Evolutionary conservation across 1,139 yeast genomes (phyloP).

Genomic region (Blastobotrys serpentis): DNA sequence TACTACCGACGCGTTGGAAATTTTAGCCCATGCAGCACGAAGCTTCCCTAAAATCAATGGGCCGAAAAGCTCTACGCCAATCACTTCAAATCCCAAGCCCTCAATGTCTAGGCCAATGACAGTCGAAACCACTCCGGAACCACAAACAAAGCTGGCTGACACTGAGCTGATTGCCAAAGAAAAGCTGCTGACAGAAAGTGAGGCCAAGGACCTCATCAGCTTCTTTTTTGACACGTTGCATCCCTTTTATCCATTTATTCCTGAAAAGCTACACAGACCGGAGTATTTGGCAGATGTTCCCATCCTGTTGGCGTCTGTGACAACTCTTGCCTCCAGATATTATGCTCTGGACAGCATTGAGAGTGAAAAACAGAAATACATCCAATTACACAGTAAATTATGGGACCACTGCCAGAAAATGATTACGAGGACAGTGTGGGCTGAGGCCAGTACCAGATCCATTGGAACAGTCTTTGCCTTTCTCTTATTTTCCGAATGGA

Average conservation of each 20-base stretch:
- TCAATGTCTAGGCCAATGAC: background rate
- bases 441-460: conserved; percentile 85
- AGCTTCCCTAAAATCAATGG: conserved; percentile 30
- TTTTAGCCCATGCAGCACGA: conserved; percentile 50
- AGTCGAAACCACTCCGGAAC: conserved; percentile 27
- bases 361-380: conserved; percentile 10
- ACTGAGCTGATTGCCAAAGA: conserved; percentile 65
- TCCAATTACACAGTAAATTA: conserved; percentile 58
- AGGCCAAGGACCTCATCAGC: conserved; percentile 62
- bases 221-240: conserved; percentile 77
- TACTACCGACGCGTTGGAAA: conserved; percentile 61
- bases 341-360: conserved; percentile 20
- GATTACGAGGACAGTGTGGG: conserved; percentile 90
- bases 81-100: background rate
- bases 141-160: conserved; percentile 52
- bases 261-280: conserved; percentile 66
- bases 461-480: conserved; percentile 86
- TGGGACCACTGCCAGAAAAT: conserved; percentile 84
- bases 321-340: conserved; percentile 77
- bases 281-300: conserved; percentile 74
- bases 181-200: conserved; percentile 62
- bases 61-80: background rate
- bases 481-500: conserved; percentile 89
- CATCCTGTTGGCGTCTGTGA: conserved; percentile 70
- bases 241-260: conserved; percentile 87